Conservation (phyloP, 2,329 filamentous ascomycete genomes). For the Dactylonectria macrodidyma region DNA sequence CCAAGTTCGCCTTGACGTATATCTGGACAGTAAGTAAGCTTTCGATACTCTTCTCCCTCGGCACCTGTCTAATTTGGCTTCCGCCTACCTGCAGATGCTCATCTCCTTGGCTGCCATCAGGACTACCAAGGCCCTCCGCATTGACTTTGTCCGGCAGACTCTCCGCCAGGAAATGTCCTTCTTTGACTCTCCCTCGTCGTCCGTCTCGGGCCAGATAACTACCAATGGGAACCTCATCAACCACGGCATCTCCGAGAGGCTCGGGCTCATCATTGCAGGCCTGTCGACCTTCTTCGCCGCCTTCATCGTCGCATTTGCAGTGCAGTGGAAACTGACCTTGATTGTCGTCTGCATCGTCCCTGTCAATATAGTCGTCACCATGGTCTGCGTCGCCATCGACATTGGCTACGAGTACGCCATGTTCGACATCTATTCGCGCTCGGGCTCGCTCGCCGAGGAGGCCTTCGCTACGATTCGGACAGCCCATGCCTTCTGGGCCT, state of each 20-base stretch:
- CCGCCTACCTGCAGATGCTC: conserved; percentile 48
- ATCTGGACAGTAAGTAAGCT: conserved; percentile 65
- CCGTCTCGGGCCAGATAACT: conserved; percentile 62
- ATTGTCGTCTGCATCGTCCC: conserved; percentile 62
- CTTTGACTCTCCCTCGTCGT: conserved; percentile 65
- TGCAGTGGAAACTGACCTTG: conserved; percentile 60
- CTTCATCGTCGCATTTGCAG: conserved; percentile 57
- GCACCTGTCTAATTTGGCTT: not conserved
- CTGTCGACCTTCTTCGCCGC: conserved; percentile 57
- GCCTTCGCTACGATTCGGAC: conserved; percentile 64
- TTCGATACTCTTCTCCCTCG: no score
- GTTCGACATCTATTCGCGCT: conserved; percentile 59
- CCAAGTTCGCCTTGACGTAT: conserved; percentile 68
- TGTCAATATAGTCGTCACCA: conserved; percentile 58
- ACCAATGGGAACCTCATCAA: conserved; percentile 64
- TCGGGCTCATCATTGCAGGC: conserved; percentile 59
- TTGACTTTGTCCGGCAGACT: conserved; percentile 56
- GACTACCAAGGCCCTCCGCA: conserved; percentile 54
- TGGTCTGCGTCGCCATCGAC: conserved; percentile 57
- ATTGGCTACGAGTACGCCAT: conserved; percentile 60
- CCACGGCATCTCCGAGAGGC: conserved; percentile 61
- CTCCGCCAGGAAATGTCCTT: conserved; percentile 68
- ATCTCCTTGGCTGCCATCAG: conserved; percentile 56
- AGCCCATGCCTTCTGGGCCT: conserved; percentile 66
- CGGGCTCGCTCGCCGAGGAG: conserved; percentile 64